These are phyloP conservation scores for Torulaspora pretoriensis DNA, from an alignment of 1,139 yeast species.

Conservation along the genomic window DNA sequence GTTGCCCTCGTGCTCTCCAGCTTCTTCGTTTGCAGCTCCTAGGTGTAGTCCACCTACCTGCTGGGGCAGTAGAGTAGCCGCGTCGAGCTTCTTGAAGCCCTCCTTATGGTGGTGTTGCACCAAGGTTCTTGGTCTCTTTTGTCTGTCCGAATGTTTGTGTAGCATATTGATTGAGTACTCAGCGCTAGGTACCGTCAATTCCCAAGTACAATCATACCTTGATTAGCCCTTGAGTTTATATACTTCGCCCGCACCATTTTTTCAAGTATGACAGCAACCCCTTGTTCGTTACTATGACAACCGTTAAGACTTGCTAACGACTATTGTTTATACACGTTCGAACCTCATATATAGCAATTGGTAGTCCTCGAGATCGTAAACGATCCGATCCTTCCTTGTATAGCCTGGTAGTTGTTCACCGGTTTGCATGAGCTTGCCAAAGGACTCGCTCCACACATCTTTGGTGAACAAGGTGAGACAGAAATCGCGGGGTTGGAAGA, in stretches of 20 bases:
- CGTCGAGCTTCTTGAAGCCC: slow-evolving; percentile 16
- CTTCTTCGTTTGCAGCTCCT: slow-evolving; percentile 1
- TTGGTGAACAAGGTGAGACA: slow-evolving; percentile 58
- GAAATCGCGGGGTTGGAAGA: slow-evolving; percentile 74
- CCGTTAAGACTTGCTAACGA: neutral
- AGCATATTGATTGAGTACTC: slow-evolving; percentile 14
- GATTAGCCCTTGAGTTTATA: neutral
- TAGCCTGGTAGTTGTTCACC: slow-evolving; percentile 48
- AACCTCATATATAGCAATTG: slow-evolving; percentile 43
- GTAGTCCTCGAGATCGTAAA: slow-evolving; percentile 64
- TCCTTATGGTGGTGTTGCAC: slow-evolving; percentile 7
- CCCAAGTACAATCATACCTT: neutral
- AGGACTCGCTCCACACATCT: slow-evolving; percentile 33
- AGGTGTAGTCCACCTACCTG: slow-evolving; percentile 16
- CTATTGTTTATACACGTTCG: slow-evolving; percentile 14
- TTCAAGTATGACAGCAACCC: neutral
- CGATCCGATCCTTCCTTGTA: slow-evolving; percentile 59
- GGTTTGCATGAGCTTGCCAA: slow-evolving; percentile 38
- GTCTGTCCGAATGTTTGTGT: slow-evolving; percentile 19
- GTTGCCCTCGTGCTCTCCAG: slow-evolving; percentile 5
- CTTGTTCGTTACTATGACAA: neutral
- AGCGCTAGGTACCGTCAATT: neutral
- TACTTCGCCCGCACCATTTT: neutral
- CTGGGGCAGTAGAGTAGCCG: slow-evolving; percentile 19
- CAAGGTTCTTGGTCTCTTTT: slow-evolving; percentile 15